phyloP scores from a whole-genome alignment of 2,329 filamentous ascomycete genomes.

The Acrodontium crateriforme region DNA sequence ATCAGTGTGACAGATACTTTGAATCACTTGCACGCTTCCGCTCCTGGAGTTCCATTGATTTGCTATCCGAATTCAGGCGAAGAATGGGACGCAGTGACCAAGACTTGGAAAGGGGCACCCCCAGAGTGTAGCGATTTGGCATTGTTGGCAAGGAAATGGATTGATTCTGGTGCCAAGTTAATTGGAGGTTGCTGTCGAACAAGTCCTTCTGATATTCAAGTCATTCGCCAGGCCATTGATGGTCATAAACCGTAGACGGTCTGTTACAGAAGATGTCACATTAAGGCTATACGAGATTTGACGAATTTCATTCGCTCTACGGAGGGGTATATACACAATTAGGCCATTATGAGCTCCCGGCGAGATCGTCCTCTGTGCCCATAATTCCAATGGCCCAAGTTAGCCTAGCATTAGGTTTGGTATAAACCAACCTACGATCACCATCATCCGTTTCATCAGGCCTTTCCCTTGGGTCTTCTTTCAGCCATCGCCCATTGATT shows the following conservation, averaged over 20 bases:
- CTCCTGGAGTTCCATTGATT: conserved; percentile 3
- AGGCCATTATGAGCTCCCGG: too few species aligned
- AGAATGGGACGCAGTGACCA: conserved; percentile 28
- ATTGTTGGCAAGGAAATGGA: conserved; percentile 22
- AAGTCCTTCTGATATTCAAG: conserved; percentile 27
- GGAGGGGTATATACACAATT: too few species aligned
- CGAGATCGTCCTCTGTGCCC: conserved; percentile 61
- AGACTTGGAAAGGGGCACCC: conserved; percentile 19
- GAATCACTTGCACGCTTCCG: conserved; percentile 16
- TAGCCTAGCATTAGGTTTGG: conserved; percentile 49
- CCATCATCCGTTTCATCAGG: conserved; percentile 15
- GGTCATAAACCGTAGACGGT: too few species aligned
- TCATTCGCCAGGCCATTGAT: conserved; percentile 20
- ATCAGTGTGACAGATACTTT: conserved; percentile 23
- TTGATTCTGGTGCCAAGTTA: conserved; percentile 25
- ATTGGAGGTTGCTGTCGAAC: conserved; percentile 37
- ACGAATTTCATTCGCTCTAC: too few species aligned
- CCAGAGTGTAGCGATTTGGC: conserved; percentile 14
- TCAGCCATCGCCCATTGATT: conserved; percentile 19
- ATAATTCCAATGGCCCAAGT: conserved; percentile 69
- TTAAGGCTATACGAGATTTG: too few species aligned
- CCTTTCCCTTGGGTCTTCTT: conserved; percentile 13
- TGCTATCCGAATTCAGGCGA: conserved; percentile 36
- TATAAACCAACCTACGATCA: conserved; percentile 43
- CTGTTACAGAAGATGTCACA: too few species aligned